A percentile compares a stretch with the other conserved stretches of the same genome.
Evolutionary conservation across 2,329 filamentous ascomycete species (phyloP).

Genomic region (Colletotrichum incanum): DNA sequence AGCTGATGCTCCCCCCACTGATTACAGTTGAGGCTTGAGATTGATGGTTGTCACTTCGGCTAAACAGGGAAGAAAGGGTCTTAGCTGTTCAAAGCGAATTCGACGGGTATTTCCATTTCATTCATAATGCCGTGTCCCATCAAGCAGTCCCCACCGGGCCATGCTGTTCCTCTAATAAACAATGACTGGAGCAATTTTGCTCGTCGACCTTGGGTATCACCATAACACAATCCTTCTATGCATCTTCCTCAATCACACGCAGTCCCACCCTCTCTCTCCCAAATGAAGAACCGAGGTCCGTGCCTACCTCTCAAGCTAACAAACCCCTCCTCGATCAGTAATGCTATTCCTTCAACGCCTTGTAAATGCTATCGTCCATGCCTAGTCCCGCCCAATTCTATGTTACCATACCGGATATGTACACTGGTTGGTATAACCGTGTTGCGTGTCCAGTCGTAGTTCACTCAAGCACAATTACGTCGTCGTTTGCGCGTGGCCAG

Average conservation of each 20-base stretch:
- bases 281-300: background rate
- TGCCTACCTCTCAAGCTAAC: background rate
- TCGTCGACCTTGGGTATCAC: constrained; percentile 14
- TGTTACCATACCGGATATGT: background rate
- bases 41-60: background rate
- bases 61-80: background rate
- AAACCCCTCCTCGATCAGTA: background rate
- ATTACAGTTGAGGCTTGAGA: background rate
- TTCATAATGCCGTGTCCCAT: background rate
- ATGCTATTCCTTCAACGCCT: constrained; percentile 7
- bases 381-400: background rate
- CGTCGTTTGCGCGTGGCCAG: constrained; percentile 47
- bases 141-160: background rate
- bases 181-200: constrained; percentile 7
- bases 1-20: background rate
- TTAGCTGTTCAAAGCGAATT: background rate
- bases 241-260: background rate
- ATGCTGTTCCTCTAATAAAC: constrained; percentile 1
- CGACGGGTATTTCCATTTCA: background rate
- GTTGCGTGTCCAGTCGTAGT: background rate
- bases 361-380: constrained; percentile 6
- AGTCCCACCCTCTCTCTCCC: background rate
- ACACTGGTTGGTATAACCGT: background rate
- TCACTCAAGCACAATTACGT: constrained; percentile 54
- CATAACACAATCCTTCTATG: constrained; percentile 3